Evolutionary conservation across 495 filamentous ascomycete species (phyloP).

Genomic region (Darksidea phi): DNA sequence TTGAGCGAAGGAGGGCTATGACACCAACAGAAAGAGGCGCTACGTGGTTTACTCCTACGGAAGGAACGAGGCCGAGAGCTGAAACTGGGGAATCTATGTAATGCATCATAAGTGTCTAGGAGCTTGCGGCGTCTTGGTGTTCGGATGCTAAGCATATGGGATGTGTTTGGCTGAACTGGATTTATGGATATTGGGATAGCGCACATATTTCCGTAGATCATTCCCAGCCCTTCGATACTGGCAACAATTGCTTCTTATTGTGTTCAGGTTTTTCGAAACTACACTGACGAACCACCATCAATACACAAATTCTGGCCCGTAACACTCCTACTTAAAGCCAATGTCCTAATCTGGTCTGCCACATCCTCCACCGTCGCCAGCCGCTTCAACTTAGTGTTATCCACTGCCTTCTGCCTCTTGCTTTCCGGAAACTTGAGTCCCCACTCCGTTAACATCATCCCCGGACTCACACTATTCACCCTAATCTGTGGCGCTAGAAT

Average conservation of each 20-base stretch:
- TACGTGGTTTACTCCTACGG: slow-evolving; percentile 17
- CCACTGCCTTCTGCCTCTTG: slow-evolving; percentile 44
- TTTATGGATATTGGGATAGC: no score
- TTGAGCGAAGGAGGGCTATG: slow-evolving; percentile 39
- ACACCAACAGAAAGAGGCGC: slow-evolving; percentile 39
- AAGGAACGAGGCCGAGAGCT: slow-evolving; percentile 27
- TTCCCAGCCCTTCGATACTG: no score
- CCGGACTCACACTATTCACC: slow-evolving; percentile 56
- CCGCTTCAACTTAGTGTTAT: slow-evolving; percentile 53
- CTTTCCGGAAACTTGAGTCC: slow-evolving; percentile 51
- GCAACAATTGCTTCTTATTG: no score
- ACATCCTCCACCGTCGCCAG: slow-evolving; percentile 53
- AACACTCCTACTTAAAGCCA: slow-evolving; percentile 40
- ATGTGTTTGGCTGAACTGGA: no score
- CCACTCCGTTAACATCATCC: slow-evolving; percentile 57
- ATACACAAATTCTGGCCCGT: slow-evolving; percentile 44
- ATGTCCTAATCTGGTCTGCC: slow-evolving; percentile 40
- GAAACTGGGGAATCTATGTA: slow-evolving; percentile 20
- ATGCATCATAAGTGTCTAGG: not conserved
- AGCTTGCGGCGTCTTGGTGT: no score
- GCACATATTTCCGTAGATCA: no score
- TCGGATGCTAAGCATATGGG: no score
- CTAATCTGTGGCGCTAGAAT: slow-evolving; percentile 54
- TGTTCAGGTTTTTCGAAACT: no score
- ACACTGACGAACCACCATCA: slow-evolving; percentile 40